Conservation (phyloP, 108 stramenopile genomes). For the Ochromonas danica region DNA sequence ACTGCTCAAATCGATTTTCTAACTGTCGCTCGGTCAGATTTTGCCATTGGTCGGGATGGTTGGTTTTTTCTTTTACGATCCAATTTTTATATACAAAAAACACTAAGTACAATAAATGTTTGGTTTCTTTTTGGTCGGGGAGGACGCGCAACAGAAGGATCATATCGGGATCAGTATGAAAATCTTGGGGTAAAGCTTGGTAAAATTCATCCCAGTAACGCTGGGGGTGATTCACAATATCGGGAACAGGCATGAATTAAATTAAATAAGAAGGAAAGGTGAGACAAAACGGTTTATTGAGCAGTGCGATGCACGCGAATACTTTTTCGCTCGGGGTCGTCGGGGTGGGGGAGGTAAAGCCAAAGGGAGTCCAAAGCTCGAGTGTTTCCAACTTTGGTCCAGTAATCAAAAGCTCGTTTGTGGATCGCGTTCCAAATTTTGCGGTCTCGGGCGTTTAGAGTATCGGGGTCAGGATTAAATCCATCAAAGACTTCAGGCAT, state of each 20-base stretch:
- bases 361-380: conserved; percentile 13
- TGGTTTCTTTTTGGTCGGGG: conserved; percentile 14
- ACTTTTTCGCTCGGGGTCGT: conserved; percentile 13
- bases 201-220: conserved; percentile 16
- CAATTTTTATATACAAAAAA: conserved; percentile 18
- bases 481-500: conserved; percentile 15
- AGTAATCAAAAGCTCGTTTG: conserved; percentile 16
- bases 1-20: conserved; percentile 16
- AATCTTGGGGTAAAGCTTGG: conserved; percentile 15
- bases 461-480: conserved; percentile 15
- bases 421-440: conserved; percentile 15
- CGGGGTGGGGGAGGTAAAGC: conserved; percentile 12
- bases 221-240: conserved; percentile 15
- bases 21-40: conserved; percentile 14
- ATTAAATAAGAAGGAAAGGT: conserved; percentile 17
- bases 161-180: conserved; percentile 15
- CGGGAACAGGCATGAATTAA: conserved; percentile 15
- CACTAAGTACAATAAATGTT: conserved; percentile 17
- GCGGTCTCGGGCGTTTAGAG: conserved; percentile 12
- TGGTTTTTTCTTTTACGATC: conserved; percentile 17
- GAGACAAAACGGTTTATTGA: conserved; percentile 16
- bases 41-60: conserved; percentile 13
- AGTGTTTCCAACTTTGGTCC: conserved; percentile 15
- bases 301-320: conserved; percentile 13
- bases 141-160: conserved; percentile 13